Evolutionary conservation across 176 grass and related monocot genomes (phyloP), one percentile per base, ranked within the genome.

Genomic region (Avena sativa): DNA sequence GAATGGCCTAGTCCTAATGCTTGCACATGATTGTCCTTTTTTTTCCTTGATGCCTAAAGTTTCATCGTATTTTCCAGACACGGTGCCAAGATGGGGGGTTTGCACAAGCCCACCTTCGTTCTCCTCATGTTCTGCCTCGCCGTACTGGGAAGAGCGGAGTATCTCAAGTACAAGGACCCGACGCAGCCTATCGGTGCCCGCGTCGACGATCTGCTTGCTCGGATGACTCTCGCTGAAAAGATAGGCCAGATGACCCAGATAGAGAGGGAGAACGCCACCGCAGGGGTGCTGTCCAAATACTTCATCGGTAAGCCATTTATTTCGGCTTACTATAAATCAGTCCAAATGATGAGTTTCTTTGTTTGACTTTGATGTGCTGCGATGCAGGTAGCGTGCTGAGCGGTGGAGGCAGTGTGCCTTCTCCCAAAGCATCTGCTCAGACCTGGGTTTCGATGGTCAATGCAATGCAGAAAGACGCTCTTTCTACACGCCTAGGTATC

Each of bases 181-280:
- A 91, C 89, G 75, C 86, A 82, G 43, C 87, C 93, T 10, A 19
- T 93, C 3, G 16, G 79, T 12, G 86, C 71, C 38, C 91, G 93
- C 5, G 6, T 93, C 74, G 83, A 92, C 30, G 91, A 95, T 79
- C 82, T 95, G 30, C 74, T 95, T 26, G 62, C 61, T 7, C 77
- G 80, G 59, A 95, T 95, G 93, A 95, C 88, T 38, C 93, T 95
- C 7, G 91, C 90, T 5, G 93, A 95, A 55, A 95, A 95, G 84
- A 92, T 95, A 3, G 93, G 93, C 76, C 93, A 95, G 79, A 95
- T 95, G 93, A 86, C 88, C 12, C 93, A 95, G 25, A 93, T 95
- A 21, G 93, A 91, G 82, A 86, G 83, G 64, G 57, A 58, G 20
- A 95, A 79, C 17, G 93, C 91, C 13, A 93, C 93, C 17, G 43